Conservation (phyloP, 148 eudicot species). For the Spergularia bocconei region DNA sequence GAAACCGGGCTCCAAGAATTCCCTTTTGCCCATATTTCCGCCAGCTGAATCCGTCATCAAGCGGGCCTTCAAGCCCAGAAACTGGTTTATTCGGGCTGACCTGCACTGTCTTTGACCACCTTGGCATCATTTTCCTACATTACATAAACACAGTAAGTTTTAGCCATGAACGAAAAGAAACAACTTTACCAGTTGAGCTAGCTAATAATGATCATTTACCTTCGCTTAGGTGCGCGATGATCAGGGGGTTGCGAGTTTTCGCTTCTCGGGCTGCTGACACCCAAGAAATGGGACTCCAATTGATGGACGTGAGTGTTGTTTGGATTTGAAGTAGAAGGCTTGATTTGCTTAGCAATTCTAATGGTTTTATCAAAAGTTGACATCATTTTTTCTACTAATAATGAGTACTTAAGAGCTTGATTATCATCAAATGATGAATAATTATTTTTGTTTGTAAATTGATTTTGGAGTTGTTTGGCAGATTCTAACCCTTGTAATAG, state of each 20-base stretch:
- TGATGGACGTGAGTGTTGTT: not conserved
- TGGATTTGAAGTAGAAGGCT: not conserved
- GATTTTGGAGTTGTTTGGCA: constrained; percentile 44
- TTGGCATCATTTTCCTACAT: constrained; percentile 50
- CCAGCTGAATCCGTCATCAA: constrained; percentile 70
- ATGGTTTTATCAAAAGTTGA: constrained; percentile 55
- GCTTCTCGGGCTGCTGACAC: constrained; percentile 32
- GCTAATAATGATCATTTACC: constrained; percentile 28
- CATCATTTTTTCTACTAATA: constrained; percentile 49
- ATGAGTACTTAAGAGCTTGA: constrained; percentile 19
- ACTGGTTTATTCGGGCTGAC: constrained; percentile 24
- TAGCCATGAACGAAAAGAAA: not conserved
- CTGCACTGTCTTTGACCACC: constrained; percentile 47
- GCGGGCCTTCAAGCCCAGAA: constrained; percentile 38
- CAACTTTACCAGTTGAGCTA: not conserved
- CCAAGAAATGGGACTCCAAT: constrained; percentile 11
- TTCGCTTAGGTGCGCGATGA: constrained; percentile 38
- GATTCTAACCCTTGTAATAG: constrained; percentile 54
- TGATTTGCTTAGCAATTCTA: constrained; percentile 27
- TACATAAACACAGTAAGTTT: not conserved
- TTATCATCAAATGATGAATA: constrained; percentile 25
- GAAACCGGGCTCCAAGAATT: constrained; percentile 62
- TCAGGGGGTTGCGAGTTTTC: constrained; percentile 23
- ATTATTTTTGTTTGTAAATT: constrained; percentile 19
- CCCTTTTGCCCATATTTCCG: constrained; percentile 92